Conservation (phyloP, 2,329 filamentous ascomycete genomes). For the Anthostomella pinea region DNA sequence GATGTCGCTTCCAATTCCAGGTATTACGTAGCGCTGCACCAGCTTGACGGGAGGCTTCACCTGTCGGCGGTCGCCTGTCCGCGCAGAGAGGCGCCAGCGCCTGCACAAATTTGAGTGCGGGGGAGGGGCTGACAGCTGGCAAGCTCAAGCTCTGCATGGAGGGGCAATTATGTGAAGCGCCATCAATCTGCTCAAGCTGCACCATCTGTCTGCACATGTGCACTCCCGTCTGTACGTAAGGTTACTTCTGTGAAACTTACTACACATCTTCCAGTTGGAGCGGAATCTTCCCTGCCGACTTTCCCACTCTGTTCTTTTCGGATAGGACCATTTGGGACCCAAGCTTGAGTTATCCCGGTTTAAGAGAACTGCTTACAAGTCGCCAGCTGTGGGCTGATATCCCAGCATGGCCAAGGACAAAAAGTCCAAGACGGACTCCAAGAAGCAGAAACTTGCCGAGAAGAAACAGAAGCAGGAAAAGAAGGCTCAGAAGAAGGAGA, state of each 20-base stretch:
- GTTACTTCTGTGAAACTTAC: too few species aligned
- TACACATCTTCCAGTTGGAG: neutral
- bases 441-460: constrained; percentile 52
- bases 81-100: neutral
- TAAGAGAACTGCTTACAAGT: neutral
- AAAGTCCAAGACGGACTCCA: constrained; percentile 40
- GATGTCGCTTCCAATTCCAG: constrained; percentile 16
- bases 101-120: constrained; percentile 10
- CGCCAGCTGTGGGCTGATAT: neutral
- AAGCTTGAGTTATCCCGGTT: neutral
- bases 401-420: constrained; percentile 45
- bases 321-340: too few species aligned
- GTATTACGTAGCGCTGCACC: too few species aligned
- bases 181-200: too few species aligned
- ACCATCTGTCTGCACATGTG: too few species aligned
- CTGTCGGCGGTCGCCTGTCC: too few species aligned
- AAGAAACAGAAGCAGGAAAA: constrained; percentile 79
- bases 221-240: too few species aligned
- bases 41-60: too few species aligned
- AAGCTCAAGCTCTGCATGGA: constrained; percentile 7
- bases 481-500: constrained; percentile 84
- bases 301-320: neutral
- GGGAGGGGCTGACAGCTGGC: constrained; percentile 19
- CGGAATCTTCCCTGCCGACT: neutral
- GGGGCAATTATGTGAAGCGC: constrained; percentile 7